phyloP scores from a whole-genome alignment of 2,329 filamentous ascomycete species.

The Aspergillus hortae region DNA sequence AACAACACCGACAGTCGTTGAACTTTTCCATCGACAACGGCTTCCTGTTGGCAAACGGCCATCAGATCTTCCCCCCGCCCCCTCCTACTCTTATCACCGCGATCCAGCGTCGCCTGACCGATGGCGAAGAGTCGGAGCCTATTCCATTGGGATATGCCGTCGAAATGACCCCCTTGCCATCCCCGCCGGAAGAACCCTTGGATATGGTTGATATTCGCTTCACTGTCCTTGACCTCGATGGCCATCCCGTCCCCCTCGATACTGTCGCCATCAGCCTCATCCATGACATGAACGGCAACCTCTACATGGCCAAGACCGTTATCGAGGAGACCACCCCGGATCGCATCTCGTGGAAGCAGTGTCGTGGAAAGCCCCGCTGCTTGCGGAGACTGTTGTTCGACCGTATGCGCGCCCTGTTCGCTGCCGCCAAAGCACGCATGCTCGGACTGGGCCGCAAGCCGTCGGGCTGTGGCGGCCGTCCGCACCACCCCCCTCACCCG shows the following conservation, averaged over 20 bases:
- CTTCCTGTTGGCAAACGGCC: constrained; percentile 34
- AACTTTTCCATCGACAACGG: constrained; percentile 35
- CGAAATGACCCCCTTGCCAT: constrained; percentile 33
- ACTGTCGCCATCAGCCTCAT: constrained; percentile 41
- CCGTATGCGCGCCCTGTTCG: constrained; percentile 38
- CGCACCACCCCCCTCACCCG: constrained; percentile 7
- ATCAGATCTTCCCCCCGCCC: constrained; percentile 37
- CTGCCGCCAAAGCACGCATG: constrained; percentile 35
- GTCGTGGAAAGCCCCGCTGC: constrained; percentile 39
- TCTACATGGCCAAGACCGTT: constrained; percentile 35
- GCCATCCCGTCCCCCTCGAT: constrained; percentile 42
- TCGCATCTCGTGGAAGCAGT: constrained; percentile 40
- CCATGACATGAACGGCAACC: constrained; percentile 30
- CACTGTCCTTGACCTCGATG: constrained; percentile 43
- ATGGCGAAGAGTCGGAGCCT: constrained; percentile 35
- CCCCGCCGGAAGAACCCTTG: constrained; percentile 27
- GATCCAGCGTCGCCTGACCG: constrained; percentile 32
- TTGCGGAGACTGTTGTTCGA: constrained; percentile 35
- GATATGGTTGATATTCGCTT: constrained; percentile 40
- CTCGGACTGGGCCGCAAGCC: constrained; percentile 27
- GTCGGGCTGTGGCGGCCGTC: constrained; percentile 26
- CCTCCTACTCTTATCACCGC: constrained; percentile 29
- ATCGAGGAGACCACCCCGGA: constrained; percentile 37
- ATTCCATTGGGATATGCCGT: constrained; percentile 42
- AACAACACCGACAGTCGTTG: constrained; percentile 25